These are phyloP conservation scores for Talaromyces atroroseus DNA, from an alignment of 2,329 filamentous ascomycete genomes.

Conservation along the genomic window DNA sequence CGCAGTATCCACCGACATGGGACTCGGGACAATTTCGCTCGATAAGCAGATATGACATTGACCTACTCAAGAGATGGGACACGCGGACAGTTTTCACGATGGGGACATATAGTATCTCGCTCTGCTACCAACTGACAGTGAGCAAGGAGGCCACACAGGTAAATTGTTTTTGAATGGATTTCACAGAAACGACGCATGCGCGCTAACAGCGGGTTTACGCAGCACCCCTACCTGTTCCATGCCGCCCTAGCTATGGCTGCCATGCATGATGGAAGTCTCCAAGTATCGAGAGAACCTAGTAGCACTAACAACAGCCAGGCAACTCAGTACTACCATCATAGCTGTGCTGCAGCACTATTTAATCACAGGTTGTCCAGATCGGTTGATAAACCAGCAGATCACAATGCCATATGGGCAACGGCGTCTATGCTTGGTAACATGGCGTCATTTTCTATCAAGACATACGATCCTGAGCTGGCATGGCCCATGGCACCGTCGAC, in stretches of 20 bases:
- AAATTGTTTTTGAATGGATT: conserved; percentile 13
- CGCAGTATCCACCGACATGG: background rate
- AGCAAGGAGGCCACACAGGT: background rate
- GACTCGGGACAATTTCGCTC: background rate
- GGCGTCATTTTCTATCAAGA: background rate
- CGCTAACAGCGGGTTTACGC: conserved; percentile 23
- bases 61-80: conserved; percentile 2
- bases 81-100: conserved; percentile 7
- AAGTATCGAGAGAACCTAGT: conserved; percentile 17
- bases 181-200: conserved; percentile 30
- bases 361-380: background rate
- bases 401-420: conserved; percentile 6
- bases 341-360: conserved; percentile 7
- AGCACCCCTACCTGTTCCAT: conserved; percentile 53
- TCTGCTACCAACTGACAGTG: background rate
- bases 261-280: conserved; percentile 49
- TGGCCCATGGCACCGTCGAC: conserved; percentile 20
- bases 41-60: conserved; percentile 1
- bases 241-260: conserved; percentile 48
- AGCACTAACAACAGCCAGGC: conserved; percentile 48
- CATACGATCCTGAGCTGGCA: background rate
- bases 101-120: background rate
- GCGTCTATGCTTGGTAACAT: conserved; percentile 5
- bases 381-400: background rate
- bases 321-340: conserved; percentile 36